These are phyloP conservation scores for Conticribra weissflogii DNA, from an alignment of 108 stramenopile genomes.

Conservation along the genomic window DNA sequence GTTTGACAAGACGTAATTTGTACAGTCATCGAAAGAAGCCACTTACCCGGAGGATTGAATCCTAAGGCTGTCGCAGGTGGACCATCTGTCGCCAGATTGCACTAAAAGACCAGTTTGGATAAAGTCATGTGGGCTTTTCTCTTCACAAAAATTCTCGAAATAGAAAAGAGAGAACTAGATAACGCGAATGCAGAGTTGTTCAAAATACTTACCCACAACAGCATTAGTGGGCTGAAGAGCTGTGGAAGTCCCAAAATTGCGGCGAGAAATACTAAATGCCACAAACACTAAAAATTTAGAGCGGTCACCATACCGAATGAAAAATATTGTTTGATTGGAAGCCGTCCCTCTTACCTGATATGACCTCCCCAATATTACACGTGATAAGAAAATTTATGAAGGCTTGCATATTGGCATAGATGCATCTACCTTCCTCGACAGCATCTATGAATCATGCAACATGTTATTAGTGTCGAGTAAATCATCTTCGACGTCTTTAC, in stretches of 20 bases:
- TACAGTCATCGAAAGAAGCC: neutral
- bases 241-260: constrained; percentile 93
- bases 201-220: neutral
- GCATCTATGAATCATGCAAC: constrained; percentile 96
- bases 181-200: too few species aligned
- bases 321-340: neutral
- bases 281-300: neutral
- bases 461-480: constrained; percentile 95
- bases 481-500: constrained; percentile 52
- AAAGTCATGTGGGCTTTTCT: neutral
- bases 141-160: too few species aligned
- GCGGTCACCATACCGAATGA: too few species aligned
- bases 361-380: constrained; percentile 98
- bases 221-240: constrained; percentile 91
- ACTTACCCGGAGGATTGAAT: constrained; percentile 86
- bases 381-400: constrained; percentile 98
- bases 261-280: constrained; percentile 83
- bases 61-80: constrained; percentile 98
- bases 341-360: constrained; percentile 17
- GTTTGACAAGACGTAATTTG: neutral
- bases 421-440: constrained; percentile 95
- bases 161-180: too few species aligned
- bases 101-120: constrained; percentile 77
- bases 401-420: constrained; percentile 98
- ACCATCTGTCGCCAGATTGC: constrained; percentile 97